Base-by-base conservation (phyloP, 2,329 filamentous ascomycete genomes). In the Colletotrichum sp. region DNA sequence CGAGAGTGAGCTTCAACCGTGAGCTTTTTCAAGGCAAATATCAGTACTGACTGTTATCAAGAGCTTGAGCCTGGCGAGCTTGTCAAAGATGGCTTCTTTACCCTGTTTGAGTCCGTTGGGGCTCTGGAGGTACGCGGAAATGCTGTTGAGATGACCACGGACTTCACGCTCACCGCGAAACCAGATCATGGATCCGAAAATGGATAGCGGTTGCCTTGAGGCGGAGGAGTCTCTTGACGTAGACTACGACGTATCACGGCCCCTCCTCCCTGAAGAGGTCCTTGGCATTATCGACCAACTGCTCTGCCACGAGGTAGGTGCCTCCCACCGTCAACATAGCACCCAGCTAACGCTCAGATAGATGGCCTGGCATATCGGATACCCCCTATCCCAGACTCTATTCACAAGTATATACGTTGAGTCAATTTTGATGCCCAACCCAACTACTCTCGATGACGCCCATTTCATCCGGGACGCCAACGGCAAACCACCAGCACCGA, bases 151-250 rank as follows among this genome's bases (percentile, higher is more conserved):
- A 34, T n/a, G 48, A 18, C 39, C 16, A 16, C 7, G 21, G 24
- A 48, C 24, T 10, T n/a, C 13, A 28, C 52, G 55, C 71, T 78
- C 55, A 77, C 61, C 68, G 14, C 13, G 14, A 12, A 24, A 55
- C 30, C 81, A 99, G 97, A 98, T 99, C 80, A 98, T 98, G 95
- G 97, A 99, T 82, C 93, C 95, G 1, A 99, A 99, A 86, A 99
- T 99, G 97, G 97, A 99, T 84, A 98, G 95, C 82, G 97, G 97
- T 32, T 96, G 94, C 78, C 88, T 98, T 8, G 90, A 92, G 24
- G 92, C 94, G 9, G 94, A 93, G 34, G 95, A 98, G 81, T 92
- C 93, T n/a, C 90, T 96, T 39, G 95, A 98, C 75, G 94, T 96
- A 78, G 90, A 94, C 67, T 98, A 96, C 84, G 93, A 98, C 81